Percentiles rank a stretch among this genome's conserved stretches.
These are phyloP conservation scores for Suhomyces wounanorum DNA, from an alignment of 1,139 yeast genomes.

Conservation along the genomic window DNA sequence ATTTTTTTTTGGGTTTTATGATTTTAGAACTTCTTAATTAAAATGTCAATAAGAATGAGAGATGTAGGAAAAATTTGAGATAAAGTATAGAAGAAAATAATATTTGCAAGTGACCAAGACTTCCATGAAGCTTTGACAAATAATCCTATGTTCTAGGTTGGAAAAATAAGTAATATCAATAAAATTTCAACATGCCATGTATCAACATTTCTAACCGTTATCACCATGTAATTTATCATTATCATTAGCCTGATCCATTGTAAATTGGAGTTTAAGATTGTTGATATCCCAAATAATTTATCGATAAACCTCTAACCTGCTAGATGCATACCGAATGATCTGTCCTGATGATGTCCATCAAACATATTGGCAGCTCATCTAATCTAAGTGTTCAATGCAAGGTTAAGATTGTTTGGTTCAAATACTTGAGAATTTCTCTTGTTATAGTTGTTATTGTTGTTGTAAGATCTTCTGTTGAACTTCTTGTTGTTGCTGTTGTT, in stretches of 20 bases:
- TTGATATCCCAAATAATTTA: constrained; percentile 1
- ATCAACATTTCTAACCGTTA: constrained; percentile 6
- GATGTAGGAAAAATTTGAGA: constrained; percentile 1
- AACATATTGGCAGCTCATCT: not conserved
- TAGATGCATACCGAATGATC: not conserved
- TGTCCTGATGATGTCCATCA: constrained; percentile 1
- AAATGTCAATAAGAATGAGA: constrained; percentile 10
- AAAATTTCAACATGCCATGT: constrained; percentile 7
- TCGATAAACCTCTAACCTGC: constrained; percentile 8
- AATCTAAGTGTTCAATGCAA: constrained; percentile 17
- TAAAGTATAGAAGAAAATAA: not conserved
- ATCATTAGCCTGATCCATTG: constrained; percentile 11
- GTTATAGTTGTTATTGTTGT: constrained; percentile 12
- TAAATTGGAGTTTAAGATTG: constrained; percentile 1
- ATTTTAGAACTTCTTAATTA: constrained; percentile 9
- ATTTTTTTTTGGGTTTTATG: constrained; percentile 6
- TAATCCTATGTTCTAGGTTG: constrained; percentile 1
- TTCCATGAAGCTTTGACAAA: not conserved
- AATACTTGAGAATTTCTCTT: constrained; percentile 21
- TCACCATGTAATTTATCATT: constrained; percentile 9
- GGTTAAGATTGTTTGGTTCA: constrained; percentile 18
- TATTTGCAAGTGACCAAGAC: constrained; percentile 7
- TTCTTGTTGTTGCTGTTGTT: constrained; percentile 8
- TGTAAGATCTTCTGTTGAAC: constrained; percentile 10
- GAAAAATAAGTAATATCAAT: constrained; percentile 3